A percentile compares a stretch with the other conserved stretches of the same genome.
These are phyloP conservation scores for Bruguiera hainesii DNA, from an alignment of 441 rosid species.

Conservation along the genomic window DNA sequence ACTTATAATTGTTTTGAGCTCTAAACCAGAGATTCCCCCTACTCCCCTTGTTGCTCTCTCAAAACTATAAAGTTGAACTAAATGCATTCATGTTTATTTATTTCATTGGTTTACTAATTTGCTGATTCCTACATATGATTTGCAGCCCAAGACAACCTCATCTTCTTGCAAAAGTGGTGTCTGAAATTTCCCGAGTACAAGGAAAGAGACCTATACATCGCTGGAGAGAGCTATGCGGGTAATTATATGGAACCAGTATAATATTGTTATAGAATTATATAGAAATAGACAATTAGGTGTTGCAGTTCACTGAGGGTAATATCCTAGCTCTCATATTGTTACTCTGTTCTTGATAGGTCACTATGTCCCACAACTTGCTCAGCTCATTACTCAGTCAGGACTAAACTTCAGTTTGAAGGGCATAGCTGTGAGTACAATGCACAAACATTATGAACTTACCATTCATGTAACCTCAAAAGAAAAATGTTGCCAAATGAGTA, in stretches of 20 bases:
- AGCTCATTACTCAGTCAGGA: conserved; percentile 26
- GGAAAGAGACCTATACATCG: conserved; percentile 34
- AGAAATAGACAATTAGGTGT: no score
- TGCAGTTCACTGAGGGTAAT: no score
- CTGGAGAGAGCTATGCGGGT: conserved; percentile 59
- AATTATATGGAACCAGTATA: background rate
- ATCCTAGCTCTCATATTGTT: no score
- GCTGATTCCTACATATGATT: no score
- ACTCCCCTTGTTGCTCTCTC: no score
- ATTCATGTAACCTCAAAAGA: background rate
- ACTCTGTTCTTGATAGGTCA: conserved; percentile 27
- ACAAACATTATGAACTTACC: background rate
- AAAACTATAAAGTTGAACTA: no score
- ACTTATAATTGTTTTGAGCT: no score
- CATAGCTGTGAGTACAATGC: conserved; percentile 32
- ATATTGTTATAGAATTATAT: no score
- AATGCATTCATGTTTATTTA: no score
- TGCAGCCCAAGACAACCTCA: conserved; percentile 12
- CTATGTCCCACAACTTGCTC: conserved; percentile 46
- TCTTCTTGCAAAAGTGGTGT: conserved; percentile 39
- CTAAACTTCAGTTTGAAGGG: conserved; percentile 34
- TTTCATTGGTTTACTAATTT: no score
- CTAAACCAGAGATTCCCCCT: no score
- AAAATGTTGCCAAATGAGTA: background rate
- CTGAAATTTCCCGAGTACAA: conserved; percentile 37